Evolutionary conservation across 768 basidiomycete species (phyloP).

Genomic region (Porphyrellus cyaneotinctus): DNA sequence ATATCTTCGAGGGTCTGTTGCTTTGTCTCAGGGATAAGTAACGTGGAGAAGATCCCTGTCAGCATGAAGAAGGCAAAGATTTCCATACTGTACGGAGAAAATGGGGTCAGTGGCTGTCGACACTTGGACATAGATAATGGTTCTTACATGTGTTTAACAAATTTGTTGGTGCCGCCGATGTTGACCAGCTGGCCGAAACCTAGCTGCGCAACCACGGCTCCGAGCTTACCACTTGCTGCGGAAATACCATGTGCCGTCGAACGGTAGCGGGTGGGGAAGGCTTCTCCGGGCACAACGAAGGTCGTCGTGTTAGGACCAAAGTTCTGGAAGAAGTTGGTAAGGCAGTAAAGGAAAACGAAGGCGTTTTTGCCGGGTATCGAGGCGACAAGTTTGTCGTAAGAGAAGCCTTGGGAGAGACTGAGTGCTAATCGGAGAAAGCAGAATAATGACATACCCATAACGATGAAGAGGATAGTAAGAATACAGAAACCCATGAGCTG

Average conservation of each 20-base stretch:
- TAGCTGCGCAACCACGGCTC: slow-evolving; percentile 78
- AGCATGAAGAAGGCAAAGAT: slow-evolving; percentile 86
- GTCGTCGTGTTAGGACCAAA: slow-evolving; percentile 82
- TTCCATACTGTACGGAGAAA: slow-evolving; percentile 46
- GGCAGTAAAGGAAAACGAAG: slow-evolving; percentile 80
- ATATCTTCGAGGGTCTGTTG: slow-evolving; percentile 61
- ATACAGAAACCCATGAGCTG: slow-evolving; percentile 74
- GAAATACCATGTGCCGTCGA: slow-evolving; percentile 83
- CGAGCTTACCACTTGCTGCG: slow-evolving; percentile 78
- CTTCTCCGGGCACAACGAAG: slow-evolving; percentile 78
- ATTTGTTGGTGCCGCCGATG: slow-evolving; percentile 59
- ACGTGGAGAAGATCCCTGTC: slow-evolving; percentile 76
- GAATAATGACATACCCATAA: slow-evolving; percentile 51
- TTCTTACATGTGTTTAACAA: slow-evolving; percentile 66
- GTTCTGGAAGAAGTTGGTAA: slow-evolving; percentile 90
- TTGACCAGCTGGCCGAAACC: slow-evolving; percentile 67
- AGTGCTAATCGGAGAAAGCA: background rate
- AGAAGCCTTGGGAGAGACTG: slow-evolving; percentile 49
- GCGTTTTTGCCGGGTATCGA: slow-evolving; percentile 42
- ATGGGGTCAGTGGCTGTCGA: slow-evolving; percentile 2
- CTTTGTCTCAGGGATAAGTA: slow-evolving; percentile 80
- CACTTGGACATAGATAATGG: background rate
- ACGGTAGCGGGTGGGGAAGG: slow-evolving; percentile 85
- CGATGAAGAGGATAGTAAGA: slow-evolving; percentile 61
- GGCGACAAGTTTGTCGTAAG: slow-evolving; percentile 52